Percentiles rank a stretch among this genome's conserved stretches.
Conservation (phyloP, 306 rosid genomes). For the Quercus wislizeni region DNA sequence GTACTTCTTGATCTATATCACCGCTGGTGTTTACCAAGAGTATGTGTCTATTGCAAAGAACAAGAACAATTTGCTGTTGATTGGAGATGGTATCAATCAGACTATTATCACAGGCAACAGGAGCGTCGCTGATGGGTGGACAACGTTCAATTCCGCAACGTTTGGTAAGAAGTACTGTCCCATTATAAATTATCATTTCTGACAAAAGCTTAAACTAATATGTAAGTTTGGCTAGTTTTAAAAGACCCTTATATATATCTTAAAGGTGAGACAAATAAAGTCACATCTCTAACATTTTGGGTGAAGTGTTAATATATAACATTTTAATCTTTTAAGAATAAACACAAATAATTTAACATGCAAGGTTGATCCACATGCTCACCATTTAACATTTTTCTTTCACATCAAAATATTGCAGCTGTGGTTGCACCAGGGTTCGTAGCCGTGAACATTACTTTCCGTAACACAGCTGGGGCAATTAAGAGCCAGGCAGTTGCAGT, state of each 20-base stretch:
- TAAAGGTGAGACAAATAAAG: too few relatives aligned
- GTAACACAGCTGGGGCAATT: constrained; percentile 47
- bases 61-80: constrained; percentile 63
- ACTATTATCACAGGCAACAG: constrained; percentile 65
- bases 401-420: constrained; percentile 36
- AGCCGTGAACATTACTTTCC: constrained; percentile 39
- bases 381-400: background rate
- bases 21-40: constrained; percentile 66
- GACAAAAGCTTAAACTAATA: background rate
- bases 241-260: too few relatives aligned
- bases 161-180: constrained; percentile 41
- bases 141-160: constrained; percentile 80
- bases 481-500: constrained; percentile 53
- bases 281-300: too few relatives aligned
- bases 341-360: too few relatives aligned
- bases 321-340: too few relatives aligned
- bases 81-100: constrained; percentile 74
- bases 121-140: constrained; percentile 65
- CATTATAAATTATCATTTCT: background rate
- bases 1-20: constrained; percentile 56
- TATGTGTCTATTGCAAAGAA: constrained; percentile 59
- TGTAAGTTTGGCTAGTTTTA: too few relatives aligned
- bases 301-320: too few relatives aligned
- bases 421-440: constrained; percentile 70
- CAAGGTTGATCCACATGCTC: too few relatives aligned